These are phyloP conservation scores for Polychaeton citri DNA, from an alignment of 2,329 filamentous ascomycete genomes.

Conservation along the genomic window DNA sequence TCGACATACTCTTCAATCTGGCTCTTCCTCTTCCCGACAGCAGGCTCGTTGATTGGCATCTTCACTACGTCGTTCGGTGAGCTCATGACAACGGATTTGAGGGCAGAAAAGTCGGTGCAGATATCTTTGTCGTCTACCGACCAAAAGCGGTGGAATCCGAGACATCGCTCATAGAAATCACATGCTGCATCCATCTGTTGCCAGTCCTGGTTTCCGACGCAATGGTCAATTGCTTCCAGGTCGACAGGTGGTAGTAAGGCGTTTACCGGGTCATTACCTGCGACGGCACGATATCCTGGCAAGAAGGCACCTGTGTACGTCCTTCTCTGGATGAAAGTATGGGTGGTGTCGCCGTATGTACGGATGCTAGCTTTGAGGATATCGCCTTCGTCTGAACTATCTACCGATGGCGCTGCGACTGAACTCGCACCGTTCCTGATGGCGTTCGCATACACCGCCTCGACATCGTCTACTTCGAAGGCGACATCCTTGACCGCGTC, in stretches of 20 bases:
- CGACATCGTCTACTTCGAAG: slow-evolving; percentile 84
- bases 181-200: slow-evolving; percentile 62
- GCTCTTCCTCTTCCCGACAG: slow-evolving; percentile 73
- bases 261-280: slow-evolving; percentile 31
- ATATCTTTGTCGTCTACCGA: slow-evolving; percentile 88
- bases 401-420: slow-evolving; percentile 45
- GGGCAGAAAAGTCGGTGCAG: slow-evolving; percentile 79
- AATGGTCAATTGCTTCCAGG: slow-evolving; percentile 78
- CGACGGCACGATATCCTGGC: slow-evolving; percentile 59
- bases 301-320: slow-evolving; percentile 66
- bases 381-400: slow-evolving; percentile 47
- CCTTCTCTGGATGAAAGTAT: slow-evolving; percentile 68
- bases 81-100: slow-evolving; percentile 83
- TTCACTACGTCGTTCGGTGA: slow-evolving; percentile 76
- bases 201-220: slow-evolving; percentile 96
- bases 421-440: slow-evolving; percentile 50
- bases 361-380: slow-evolving; percentile 65
- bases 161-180: slow-evolving; percentile 68
- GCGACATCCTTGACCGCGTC: slow-evolving; percentile 92
- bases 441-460: slow-evolving; percentile 63
- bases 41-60: slow-evolving; percentile 98
- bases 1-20: slow-evolving; percentile 84
- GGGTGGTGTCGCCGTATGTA: slow-evolving; percentile 91
- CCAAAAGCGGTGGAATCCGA: slow-evolving; percentile 96
- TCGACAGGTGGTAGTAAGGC: slow-evolving; percentile 48